Base-by-base conservation (phyloP, 1,284 basidiomycete species). In the Fomitopsis pinicola region DNA sequence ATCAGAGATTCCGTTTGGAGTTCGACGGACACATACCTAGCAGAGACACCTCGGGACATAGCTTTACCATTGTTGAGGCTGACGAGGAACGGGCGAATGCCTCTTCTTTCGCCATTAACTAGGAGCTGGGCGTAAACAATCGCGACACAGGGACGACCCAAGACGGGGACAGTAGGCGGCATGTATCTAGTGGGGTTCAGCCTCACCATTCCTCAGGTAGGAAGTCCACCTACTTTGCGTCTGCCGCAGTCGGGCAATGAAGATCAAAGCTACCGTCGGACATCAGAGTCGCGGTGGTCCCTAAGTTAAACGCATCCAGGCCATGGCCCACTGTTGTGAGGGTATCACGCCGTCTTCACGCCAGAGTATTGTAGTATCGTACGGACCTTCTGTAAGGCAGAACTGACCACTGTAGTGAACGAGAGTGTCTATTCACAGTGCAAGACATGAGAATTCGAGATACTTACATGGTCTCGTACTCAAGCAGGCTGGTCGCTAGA, bases 261-360 rank as follows among this genome's bases (percentile, higher is more conserved):
- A 78, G 59, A 8, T 69, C 63, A 52, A 75, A 77, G n/a, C 60
- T 62, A 1, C 75, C 77, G 12, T 66, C 61, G 0, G 60, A 45
- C 1, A 71, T 68, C 19, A 71, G 58, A 1, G 68, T 72, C 0
- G 74, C 76, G 1, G 71, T 75, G 0, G 77, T 78, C 62, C 77
- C 75, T 0, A 78, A 53, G 56, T 75, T 72, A 19, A 64, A 42
- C 0, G 68, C 70, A 50, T 78, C 76, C 1, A 78, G 63, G 15
- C 77, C 77, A 55, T 78, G 77, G 0, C 69, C 75, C 2, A 76
- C 63, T 62, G 76, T 76, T 0, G 77, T 74, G 45, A 78, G 59
- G 45, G 67, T 26, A 15, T 30, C 28, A 30, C 5, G 42, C 4
- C 4, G 42, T 50, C 19, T 2, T 2, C 12, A 9, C 28, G 14